Evolutionary conservation across 129 eudicot genomes (phyloP), one percentile per base, ranked within the genome.

Genomic region (Flaveria ramosissima): DNA sequence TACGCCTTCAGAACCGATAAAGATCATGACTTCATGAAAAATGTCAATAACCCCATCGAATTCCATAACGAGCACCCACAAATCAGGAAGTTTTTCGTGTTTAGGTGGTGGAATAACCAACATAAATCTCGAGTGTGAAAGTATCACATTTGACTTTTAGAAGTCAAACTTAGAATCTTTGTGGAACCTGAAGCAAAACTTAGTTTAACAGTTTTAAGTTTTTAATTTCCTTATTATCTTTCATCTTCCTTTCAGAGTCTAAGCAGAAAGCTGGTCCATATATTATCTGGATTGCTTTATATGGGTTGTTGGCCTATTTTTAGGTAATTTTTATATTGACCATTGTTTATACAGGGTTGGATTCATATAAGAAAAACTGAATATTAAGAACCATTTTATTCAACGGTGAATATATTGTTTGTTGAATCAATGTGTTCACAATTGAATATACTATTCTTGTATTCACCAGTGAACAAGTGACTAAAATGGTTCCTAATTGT

Each of bases 261-360:
- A 83, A 94, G 99, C 89, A 81, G 97, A 81, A 94, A 94, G 79
- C 85, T 94, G 83, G 99, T 94, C 62, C 99, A 94, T 76, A 94
- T 94, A 76, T 77, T 94, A 70, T 94, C 99, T n/a, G 99, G 99
- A 32, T 83, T 94, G 84, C 96, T 94, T 52, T 94, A 91, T 69
- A 81, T 94, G 88, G 97, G 90, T 43, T 84, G 89, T 69, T 94
- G 99, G 99, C 97, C 99, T 42, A 87, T 94, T 46, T 94, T 89
- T 82, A 94, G 99, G 99, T 94, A 82, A 52, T 30, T 63, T 30
- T 63, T 27, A 15, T 6, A 2, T 30, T 62, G 12, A 19, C 43
- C 45, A 30, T 63, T 63, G 46, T 63, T 63, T 61, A 61, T 26
- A 26, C 26, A 13, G 10, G 3, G 68, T 32, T 61, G 19, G 67